Conservation (phyloP, 495 filamentous ascomycete species). For the Neurospora sp. region DNA sequence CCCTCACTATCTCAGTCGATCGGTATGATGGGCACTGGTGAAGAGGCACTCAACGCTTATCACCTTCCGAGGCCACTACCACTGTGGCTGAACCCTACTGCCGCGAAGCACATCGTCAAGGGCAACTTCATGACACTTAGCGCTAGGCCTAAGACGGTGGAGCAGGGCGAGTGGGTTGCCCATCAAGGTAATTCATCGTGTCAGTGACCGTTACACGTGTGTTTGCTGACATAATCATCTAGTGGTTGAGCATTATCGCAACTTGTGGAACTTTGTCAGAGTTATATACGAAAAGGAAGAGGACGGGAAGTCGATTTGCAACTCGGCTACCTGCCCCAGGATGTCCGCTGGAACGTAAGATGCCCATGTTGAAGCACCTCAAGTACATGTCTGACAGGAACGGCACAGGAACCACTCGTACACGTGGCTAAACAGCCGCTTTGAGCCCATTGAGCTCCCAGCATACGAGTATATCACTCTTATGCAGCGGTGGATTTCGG, state of each 20-base stretch:
- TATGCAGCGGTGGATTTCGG: constrained; percentile 87
- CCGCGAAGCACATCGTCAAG: constrained; percentile 79
- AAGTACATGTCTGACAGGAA: constrained; percentile 2
- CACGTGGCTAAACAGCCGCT: constrained; percentile 70
- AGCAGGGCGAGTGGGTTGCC: constrained; percentile 86
- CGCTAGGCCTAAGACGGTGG: constrained; percentile 77
- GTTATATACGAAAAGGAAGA: constrained; percentile 72
- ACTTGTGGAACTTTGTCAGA: constrained; percentile 73
- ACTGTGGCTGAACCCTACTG: constrained; percentile 50
- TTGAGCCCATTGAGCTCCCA: constrained; percentile 57
- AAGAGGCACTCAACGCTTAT: constrained; percentile 40
- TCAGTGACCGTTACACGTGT: not conserved
- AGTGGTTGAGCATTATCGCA: constrained; percentile 88
- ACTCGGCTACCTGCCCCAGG: constrained; percentile 67
- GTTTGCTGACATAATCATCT: constrained; percentile 3
- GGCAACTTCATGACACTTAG: constrained; percentile 95
- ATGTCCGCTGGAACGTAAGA: constrained; percentile 87
- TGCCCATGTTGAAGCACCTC: constrained; percentile 17
- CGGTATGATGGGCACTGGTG: constrained; percentile 18
- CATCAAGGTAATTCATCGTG: constrained; percentile 62
- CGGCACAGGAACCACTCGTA: constrained; percentile 64
- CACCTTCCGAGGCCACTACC: constrained; percentile 37
- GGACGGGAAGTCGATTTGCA: constrained; percentile 67
- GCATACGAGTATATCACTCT: constrained; percentile 81
- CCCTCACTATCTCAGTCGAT: constrained; percentile 26